These are phyloP conservation scores for Microbotryum saponariae DNA, from an alignment of 1,284 basidiomycete species.

Conservation along the genomic window DNA sequence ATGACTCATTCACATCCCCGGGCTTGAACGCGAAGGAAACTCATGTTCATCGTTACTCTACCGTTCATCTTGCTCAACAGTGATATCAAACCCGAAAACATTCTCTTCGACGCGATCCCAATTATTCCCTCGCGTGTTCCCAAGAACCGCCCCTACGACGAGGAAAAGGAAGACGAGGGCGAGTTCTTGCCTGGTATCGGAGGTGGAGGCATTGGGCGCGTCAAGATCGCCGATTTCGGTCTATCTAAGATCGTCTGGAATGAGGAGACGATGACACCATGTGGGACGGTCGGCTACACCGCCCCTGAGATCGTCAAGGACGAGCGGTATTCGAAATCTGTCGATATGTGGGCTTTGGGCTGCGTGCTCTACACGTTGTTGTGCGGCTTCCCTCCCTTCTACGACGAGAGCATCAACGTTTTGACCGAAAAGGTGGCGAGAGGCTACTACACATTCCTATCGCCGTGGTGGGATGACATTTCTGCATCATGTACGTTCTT, in stretches of 20 bases:
- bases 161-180: slow-evolving; percentile 98
- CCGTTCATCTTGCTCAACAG: slow-evolving; percentile 33
- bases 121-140: slow-evolving; percentile 78
- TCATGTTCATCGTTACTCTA: not conserved
- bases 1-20: too few relatives aligned
- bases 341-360: slow-evolving; percentile 99
- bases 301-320: slow-evolving; percentile 99
- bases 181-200: slow-evolving; percentile 86
- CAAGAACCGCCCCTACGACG: slow-evolving; percentile 80
- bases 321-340: slow-evolving; percentile 94
- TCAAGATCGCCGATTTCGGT: slow-evolving; percentile 99
- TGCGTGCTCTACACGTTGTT: slow-evolving; percentile 97
- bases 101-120: slow-evolving; percentile 89
- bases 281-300: slow-evolving; percentile 98
- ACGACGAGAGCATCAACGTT: slow-evolving; percentile 97
- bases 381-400: slow-evolving; percentile 75
- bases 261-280: slow-evolving; percentile 98
- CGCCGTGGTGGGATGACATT: slow-evolving; percentile 99
- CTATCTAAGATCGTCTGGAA: slow-evolving; percentile 98
- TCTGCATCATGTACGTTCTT: slow-evolving; percentile 58
- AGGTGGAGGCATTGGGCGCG: slow-evolving; percentile 91
- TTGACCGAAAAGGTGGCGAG: slow-evolving; percentile 96
- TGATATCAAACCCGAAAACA: slow-evolving; percentile 98
- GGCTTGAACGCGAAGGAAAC: not conserved
- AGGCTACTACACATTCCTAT: slow-evolving; percentile 96